Conservation (phyloP, 805 yeast genomes). For the Saturnispora zaruensis region DNA sequence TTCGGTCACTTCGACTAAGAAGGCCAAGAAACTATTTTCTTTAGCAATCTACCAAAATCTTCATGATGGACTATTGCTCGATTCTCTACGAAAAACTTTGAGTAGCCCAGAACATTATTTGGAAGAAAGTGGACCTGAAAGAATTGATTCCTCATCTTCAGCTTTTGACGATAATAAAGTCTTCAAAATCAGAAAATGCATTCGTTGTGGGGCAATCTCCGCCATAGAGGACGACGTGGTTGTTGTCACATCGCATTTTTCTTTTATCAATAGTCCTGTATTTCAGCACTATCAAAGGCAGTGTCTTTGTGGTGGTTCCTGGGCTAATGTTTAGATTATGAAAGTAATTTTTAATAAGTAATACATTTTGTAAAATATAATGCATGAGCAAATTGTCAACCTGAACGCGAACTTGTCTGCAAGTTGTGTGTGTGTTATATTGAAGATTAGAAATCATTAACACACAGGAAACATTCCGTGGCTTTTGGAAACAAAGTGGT, state of each 20-base stretch:
- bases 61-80: constrained; percentile 25
- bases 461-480: too few species aligned
- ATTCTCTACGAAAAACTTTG: constrained; percentile 27
- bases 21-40: constrained; percentile 12
- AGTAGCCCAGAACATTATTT: constrained; percentile 23
- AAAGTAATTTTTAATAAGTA: background rate
- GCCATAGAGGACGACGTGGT: constrained; percentile 32
- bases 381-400: background rate
- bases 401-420: background rate
- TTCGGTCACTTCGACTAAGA: constrained; percentile 5
- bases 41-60: constrained; percentile 18
- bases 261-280: constrained; percentile 25
- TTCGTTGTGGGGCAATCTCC: constrained; percentile 29
- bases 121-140: constrained; percentile 5
- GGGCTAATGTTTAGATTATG: constrained; percentile 40
- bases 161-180: background rate
- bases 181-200: constrained; percentile 24
- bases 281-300: constrained; percentile 43
- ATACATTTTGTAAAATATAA: background rate
- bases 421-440: background rate
- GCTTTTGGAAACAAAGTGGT: too few species aligned
- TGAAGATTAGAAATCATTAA: too few species aligned
- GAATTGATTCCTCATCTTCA: background rate
- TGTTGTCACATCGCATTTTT: constrained; percentile 22
- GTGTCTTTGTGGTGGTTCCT: constrained; percentile 72